These are phyloP conservation scores for Kodamaea laetipori DNA, from an alignment of 805 yeast species.

Conservation along the genomic window DNA sequence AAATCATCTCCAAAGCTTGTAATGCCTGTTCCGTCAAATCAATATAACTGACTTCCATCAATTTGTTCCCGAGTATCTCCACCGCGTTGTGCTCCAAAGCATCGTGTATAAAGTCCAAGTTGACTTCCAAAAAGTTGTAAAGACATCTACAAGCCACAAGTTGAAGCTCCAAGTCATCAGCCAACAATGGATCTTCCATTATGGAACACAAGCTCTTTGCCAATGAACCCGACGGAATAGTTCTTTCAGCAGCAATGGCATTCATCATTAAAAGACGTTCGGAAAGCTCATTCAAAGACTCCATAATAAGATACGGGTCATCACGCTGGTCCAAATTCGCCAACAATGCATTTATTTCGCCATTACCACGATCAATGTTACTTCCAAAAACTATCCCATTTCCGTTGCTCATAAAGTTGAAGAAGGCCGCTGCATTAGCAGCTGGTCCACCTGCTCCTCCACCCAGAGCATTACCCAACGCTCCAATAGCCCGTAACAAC, in stretches of 20 bases:
- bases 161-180: slow-evolving; percentile 76
- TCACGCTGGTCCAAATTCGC: slow-evolving; percentile 45
- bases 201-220: slow-evolving; percentile 57
- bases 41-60: slow-evolving; percentile 76
- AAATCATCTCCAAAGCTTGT: slow-evolving; percentile 69
- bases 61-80: slow-evolving; percentile 61
- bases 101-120: slow-evolving; percentile 60
- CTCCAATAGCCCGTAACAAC: slow-evolving; percentile 29
- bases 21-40: slow-evolving; percentile 92
- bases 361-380: slow-evolving; percentile 19
- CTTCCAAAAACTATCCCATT: slow-evolving; percentile 13
- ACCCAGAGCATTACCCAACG: slow-evolving; percentile 1
- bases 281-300: slow-evolving; percentile 64
- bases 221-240: slow-evolving; percentile 60
- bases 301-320: slow-evolving; percentile 63
- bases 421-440: slow-evolving; percentile 5
- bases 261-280: slow-evolving; percentile 71
- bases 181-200: slow-evolving; percentile 56
- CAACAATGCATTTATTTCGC: slow-evolving; percentile 38
- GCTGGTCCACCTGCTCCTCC: no score
- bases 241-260: slow-evolving; percentile 59
- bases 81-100: slow-evolving; percentile 69
- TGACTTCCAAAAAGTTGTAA: slow-evolving; percentile 76
- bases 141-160: slow-evolving; percentile 82
- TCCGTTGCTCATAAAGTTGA: slow-evolving; percentile 9